phyloP scores from a whole-genome alignment of 805 yeast genomes.

The Metschnikowia corniflorae region DNA sequence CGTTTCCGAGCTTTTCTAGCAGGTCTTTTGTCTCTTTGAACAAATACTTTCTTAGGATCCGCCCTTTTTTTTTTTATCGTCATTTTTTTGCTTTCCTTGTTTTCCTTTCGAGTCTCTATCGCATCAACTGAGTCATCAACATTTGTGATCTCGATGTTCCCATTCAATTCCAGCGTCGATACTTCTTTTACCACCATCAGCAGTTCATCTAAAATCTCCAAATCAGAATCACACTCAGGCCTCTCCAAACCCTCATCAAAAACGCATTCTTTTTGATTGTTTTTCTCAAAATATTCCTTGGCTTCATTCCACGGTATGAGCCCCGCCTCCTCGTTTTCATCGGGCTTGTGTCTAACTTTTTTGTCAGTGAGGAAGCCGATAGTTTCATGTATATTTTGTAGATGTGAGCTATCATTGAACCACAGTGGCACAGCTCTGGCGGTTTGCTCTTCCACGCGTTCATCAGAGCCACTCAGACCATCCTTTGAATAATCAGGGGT shows the following conservation, averaged over 20 bases:
- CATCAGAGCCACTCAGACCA: not conserved
- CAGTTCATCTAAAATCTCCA: constrained; percentile 8
- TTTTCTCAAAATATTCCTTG: constrained; percentile 20
- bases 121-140: not conserved
- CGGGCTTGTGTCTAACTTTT: constrained; percentile 7
- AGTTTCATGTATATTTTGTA: constrained; percentile 8
- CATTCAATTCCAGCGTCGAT: not conserved
- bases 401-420: constrained; percentile 20
- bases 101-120: not conserved
- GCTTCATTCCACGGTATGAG: constrained; percentile 52
- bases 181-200: not conserved
- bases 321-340: constrained; percentile 46
- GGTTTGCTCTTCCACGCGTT: not conserved
- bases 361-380: constrained; percentile 9
- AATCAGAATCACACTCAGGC: constrained; percentile 7
- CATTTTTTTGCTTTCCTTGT: not conserved
- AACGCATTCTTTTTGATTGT: constrained; percentile 12
- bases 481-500: not conserved
- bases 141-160: not conserved
- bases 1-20: not conserved
- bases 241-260: constrained; percentile 9
- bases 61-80: not conserved
- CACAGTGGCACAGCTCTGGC: constrained; percentile 22
- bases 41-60: constrained; percentile 2
- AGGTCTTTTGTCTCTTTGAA: not conserved